Evolutionary conservation across 495 filamentous ascomycete genomes (phyloP).

Genomic region (Massariosphaeria phaeospora): DNA sequence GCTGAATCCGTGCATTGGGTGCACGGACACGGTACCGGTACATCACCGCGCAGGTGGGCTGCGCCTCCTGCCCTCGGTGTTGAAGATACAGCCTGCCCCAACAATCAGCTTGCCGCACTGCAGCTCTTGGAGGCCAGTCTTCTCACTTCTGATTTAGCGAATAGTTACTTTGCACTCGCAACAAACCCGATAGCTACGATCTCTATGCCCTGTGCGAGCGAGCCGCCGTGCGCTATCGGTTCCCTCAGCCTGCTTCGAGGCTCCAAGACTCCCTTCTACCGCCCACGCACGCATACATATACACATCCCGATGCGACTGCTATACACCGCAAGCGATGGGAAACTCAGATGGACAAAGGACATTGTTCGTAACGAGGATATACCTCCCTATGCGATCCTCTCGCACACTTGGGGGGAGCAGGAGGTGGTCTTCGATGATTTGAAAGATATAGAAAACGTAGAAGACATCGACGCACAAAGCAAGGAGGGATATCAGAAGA

Average conservation of each 20-base stretch:
- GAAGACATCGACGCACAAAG: slow-evolving; percentile 29
- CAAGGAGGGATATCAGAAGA: not conserved
- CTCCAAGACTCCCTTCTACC: not conserved
- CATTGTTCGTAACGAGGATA: not conserved
- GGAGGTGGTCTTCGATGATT: slow-evolving; percentile 34
- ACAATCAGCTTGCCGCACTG: not conserved
- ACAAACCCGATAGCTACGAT: not conserved
- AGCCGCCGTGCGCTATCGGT: not conserved
- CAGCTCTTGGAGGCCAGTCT: not conserved
- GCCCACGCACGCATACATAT: not conserved
- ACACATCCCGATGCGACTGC: not conserved
- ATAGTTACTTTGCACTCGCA: not conserved
- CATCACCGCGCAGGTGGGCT: too few relatives aligned
- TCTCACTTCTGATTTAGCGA: not conserved
- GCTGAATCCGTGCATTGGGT: too few relatives aligned
- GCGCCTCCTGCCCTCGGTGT: not conserved
- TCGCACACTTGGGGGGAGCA: slow-evolving; percentile 33
- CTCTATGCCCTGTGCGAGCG: not conserved
- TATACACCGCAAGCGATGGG: not conserved
- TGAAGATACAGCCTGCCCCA: not conserved
- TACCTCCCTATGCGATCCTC: slow-evolving; percentile 13
- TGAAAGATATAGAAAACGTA: not conserved
- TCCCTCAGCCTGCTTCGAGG: slow-evolving; percentile 3
- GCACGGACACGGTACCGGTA: too few relatives aligned
- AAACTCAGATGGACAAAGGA: slow-evolving; percentile 6